Base-by-base conservation (phyloP, 176 grass and related monocot species). In the Puya raimondii region DNA sequence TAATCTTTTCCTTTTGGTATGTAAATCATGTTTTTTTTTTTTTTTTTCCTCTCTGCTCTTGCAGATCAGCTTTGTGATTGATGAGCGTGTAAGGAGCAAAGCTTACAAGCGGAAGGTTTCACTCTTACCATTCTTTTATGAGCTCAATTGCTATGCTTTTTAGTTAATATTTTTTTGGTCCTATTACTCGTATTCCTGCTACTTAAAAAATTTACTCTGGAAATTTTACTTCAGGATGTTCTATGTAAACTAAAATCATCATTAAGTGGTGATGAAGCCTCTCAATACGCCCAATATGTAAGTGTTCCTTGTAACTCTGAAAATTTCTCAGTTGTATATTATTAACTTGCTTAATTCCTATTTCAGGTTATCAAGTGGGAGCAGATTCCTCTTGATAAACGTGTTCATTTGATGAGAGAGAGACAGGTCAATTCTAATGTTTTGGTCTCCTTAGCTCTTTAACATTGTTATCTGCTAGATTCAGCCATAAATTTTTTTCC, bases 321-420 rank as follows among this genome's bases (percentile, higher is more conserved):
- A 47, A 11, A 42, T 42, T 42, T 42, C 33, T 42, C 4, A 1
- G 33, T 7, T 42, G 33, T 42, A 42, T 42, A 42, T 29, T 51
- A 15, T 29, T 18, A 2, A n/a, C 17, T 52, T 9, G 48, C 2
- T 2, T 4, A 16, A 21, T 12, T 77, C 50, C 16, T 65, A 65
- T 72, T 82, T 42, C 74, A 96, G 88, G 81, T 91, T 76, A 96
- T 96, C 78, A 91, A 80, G 81, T 96, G 92, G 92, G 92, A 96
- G 68, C 92, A 96, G 68, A 96, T 96, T 83, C 92, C 92, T 25
- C 74, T 78, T 13, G 92, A 88, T 14, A 78, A 82, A 64, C 76
- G 92, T 63, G 80, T 59, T 70, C 81, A 89, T 70, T 80, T 96
- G 80, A 91, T 63, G 49, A 91, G 92, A 92, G 92, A 89, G 65